Percentiles rank a stretch among this genome's conserved stretches.
Conservation (phyloP, 768 basidiomycete species). For the Tylopilus subfusipes region DNA sequence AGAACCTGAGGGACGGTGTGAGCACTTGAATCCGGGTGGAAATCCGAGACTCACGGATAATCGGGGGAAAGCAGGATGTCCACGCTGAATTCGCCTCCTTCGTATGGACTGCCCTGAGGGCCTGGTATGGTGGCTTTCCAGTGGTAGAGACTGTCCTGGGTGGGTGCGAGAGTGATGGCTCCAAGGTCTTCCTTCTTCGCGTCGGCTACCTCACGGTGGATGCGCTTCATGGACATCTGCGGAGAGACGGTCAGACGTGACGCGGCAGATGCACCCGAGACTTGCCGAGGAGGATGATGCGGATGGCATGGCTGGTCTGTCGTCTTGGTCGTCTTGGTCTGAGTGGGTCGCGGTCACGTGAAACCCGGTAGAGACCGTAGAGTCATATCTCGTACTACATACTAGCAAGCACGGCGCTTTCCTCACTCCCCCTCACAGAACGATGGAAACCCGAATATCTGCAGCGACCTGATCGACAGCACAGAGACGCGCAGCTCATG, state of each 20-base stretch:
- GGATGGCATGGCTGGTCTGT: constrained; percentile 22
- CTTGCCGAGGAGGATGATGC: constrained; percentile 24
- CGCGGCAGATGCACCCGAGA: neutral
- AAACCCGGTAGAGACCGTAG: neutral
- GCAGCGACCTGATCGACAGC: constrained; percentile 12
- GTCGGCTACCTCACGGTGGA: constrained; percentile 78
- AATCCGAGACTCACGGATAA: constrained; percentile 57
- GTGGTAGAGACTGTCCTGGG: constrained; percentile 59
- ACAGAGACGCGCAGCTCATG: constrained; percentile 39
- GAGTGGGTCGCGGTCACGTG: constrained; percentile 24
- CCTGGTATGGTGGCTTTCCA: constrained; percentile 82
- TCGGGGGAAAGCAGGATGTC: constrained; percentile 64
- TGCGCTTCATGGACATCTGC: constrained; percentile 73
- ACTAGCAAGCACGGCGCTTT: no score
- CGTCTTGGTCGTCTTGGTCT: neutral
- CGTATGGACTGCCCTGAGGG: constrained; percentile 78
- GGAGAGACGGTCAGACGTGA: constrained; percentile 4
- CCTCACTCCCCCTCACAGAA: constrained; percentile 2
- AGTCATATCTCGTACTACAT: constrained; percentile 2
- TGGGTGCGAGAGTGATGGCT: constrained; percentile 61
- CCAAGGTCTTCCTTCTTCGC: constrained; percentile 82
- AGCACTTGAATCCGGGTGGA: constrained; percentile 2
- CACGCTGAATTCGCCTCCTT: constrained; percentile 71
- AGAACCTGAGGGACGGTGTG: constrained; percentile 49
- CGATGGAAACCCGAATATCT: constrained; percentile 61